phyloP scores from a whole-genome alignment of 768 basidiomycete species.

The Thelephora aurantiotincta region DNA sequence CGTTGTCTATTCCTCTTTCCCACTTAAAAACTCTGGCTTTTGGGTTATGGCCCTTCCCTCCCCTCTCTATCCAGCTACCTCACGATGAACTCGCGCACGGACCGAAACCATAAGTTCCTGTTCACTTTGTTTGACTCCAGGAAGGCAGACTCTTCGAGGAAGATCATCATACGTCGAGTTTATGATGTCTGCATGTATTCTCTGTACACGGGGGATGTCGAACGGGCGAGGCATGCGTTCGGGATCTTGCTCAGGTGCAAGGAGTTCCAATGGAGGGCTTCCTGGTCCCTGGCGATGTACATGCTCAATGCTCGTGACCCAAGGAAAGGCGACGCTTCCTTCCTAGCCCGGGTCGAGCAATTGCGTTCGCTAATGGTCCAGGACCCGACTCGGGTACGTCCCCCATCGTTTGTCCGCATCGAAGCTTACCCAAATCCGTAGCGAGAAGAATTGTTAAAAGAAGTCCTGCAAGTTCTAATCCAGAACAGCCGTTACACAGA shows the following conservation, averaged over 20 bases:
- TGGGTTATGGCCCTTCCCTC: not conserved
- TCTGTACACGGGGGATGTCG: slow-evolving; percentile 50
- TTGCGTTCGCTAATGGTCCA: slow-evolving; percentile 62
- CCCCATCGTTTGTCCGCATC: not conserved
- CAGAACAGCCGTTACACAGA: slow-evolving; percentile 39
- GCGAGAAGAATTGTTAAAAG: slow-evolving; percentile 65
- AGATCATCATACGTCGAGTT: slow-evolving; percentile 59
- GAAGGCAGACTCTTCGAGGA: slow-evolving; percentile 38
- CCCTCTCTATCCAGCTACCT: not conserved
- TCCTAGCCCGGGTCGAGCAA: slow-evolving; percentile 35
- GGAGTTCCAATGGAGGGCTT: slow-evolving; percentile 58
- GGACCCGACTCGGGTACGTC: slow-evolving; percentile 46
- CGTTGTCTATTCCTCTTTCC: not conserved
- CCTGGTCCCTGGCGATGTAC: slow-evolving; percentile 58
- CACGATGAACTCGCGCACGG: slow-evolving; percentile 3
- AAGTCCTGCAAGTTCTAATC: slow-evolving; percentile 59
- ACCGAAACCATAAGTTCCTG: slow-evolving; percentile 31
- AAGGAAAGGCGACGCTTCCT: slow-evolving; percentile 11
- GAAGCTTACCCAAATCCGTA: slow-evolving; percentile 16
- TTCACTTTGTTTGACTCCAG: slow-evolving; percentile 45
- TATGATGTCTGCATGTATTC: slow-evolving; percentile 62
- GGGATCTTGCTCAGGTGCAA: slow-evolving; percentile 61
- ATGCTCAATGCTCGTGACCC: slow-evolving; percentile 25
- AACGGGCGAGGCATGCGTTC: slow-evolving; percentile 58
- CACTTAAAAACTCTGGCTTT: too few species aligned